Percentiles rank a stretch among this genome's conserved stretches.
Conservation (phyloP, 2,329 filamentous ascomycete species). For the Colletotrichum chlorophyti region DNA sequence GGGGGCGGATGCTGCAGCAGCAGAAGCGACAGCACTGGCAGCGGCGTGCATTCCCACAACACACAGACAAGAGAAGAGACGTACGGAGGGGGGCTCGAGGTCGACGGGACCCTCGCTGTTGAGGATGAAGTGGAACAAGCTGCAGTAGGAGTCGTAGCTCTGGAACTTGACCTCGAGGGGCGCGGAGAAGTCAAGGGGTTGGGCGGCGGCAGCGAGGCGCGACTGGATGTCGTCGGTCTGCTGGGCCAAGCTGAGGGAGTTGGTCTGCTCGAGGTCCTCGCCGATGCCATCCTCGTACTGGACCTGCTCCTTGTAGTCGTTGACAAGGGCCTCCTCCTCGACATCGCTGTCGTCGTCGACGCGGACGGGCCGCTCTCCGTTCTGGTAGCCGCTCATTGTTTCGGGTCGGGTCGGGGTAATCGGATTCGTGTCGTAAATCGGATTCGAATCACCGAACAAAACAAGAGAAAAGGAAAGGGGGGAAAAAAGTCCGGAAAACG, state of each 20-base stretch:
- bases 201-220: slow-evolving; percentile 87
- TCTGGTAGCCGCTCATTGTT: slow-evolving; percentile 68
- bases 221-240: slow-evolving; percentile 92
- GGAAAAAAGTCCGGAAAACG: neutral
- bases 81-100: slow-evolving; percentile 92
- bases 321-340: slow-evolving; percentile 94
- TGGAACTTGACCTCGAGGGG: slow-evolving; percentile 96
- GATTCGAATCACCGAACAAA: neutral
- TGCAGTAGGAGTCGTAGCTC: slow-evolving; percentile 99
- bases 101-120: slow-evolving; percentile 99
- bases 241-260: slow-evolving; percentile 71
- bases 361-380: slow-evolving; percentile 65
- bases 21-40: neutral
- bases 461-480: neutral
- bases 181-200: slow-evolving; percentile 94
- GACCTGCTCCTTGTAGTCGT: slow-evolving; percentile 95
- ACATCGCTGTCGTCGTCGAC: slow-evolving; percentile 87
- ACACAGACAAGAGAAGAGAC: slow-evolving; percentile 46
- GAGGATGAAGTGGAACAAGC: slow-evolving; percentile 97
- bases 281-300: slow-evolving; percentile 89
- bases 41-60: neutral
- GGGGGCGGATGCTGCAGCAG: too few relatives aligned
- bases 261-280: slow-evolving; percentile 76
- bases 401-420: too few relatives aligned
- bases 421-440: neutral